Conservation (phyloP, 371 early-diverging fungal genomes). For the Mortierella sp. region DNA sequence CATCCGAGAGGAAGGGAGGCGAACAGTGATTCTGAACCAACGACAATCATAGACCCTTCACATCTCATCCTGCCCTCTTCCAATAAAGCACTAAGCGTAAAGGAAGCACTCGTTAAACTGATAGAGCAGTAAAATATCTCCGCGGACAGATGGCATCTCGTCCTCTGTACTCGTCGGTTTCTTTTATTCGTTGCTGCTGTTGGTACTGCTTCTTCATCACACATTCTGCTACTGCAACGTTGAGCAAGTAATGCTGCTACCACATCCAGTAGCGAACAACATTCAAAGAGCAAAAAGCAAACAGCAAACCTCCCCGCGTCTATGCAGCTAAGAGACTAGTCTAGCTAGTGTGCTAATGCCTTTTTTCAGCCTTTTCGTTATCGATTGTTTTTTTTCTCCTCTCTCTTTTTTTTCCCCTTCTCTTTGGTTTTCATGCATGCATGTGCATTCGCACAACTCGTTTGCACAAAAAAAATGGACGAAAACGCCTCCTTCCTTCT, state of each 20-base stretch:
- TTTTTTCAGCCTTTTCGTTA: neutral
- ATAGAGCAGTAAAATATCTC: slow-evolving; percentile 9
- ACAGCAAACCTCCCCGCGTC: too few relatives aligned
- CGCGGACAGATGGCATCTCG: neutral
- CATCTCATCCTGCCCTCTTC: too few relatives aligned
- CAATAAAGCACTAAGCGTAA: neutral
- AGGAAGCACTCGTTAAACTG: neutral
- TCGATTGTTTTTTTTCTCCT: neutral
- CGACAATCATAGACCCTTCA: neutral
- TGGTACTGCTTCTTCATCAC: neutral
- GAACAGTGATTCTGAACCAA: neutral
- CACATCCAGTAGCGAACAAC: too few relatives aligned
- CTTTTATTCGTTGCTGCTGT: neutral
- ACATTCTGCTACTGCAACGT: neutral
- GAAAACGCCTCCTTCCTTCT: neutral
- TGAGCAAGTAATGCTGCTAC: neutral
- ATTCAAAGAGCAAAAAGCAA: too few relatives aligned
- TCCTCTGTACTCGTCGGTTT: neutral
- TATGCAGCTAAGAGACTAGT: too few relatives aligned
- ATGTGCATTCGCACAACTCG: neutral
- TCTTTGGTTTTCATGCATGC: slow-evolving; percentile 9
- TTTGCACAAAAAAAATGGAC: neutral
- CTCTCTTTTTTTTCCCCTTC: neutral
- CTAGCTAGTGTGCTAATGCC: neutral
- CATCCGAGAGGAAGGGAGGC: neutral